Evolutionary conservation across 306 rosid species (phyloP).

Genomic region (Vicia faba): DNA sequence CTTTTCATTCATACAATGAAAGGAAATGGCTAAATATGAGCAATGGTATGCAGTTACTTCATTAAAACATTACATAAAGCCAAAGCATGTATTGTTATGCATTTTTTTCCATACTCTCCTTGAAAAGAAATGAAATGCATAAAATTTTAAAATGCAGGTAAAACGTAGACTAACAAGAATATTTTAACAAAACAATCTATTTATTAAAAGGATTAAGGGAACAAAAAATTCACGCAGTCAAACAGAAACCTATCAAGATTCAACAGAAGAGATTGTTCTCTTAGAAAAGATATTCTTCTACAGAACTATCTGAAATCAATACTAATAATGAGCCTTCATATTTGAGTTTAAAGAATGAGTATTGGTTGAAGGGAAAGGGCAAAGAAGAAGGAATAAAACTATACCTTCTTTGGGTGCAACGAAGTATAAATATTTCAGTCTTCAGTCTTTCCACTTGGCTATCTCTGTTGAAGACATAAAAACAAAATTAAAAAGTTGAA

Average conservation of each 20-base stretch:
- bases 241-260: too few species aligned
- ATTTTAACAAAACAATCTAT: too few species aligned
- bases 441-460: slow-evolving; percentile 61
- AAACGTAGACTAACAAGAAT: too few species aligned
- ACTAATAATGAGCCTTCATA: too few species aligned
- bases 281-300: too few species aligned
- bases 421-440: slow-evolving; percentile 75
- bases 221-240: too few species aligned
- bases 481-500: slow-evolving; percentile 26
- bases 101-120: not conserved
- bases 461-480: slow-evolving; percentile 55
- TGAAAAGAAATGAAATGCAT: too few species aligned
- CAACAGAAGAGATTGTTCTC: too few species aligned
- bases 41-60: not conserved
- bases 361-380: not conserved
- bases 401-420: slow-evolving; percentile 94
- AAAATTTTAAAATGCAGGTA: too few species aligned
- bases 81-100: not conserved
- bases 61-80: not conserved
- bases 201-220: too few species aligned
- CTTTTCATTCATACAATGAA: not conserved
- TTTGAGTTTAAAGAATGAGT: too few species aligned
- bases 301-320: too few species aligned
- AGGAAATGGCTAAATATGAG: not conserved
- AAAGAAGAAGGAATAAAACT: slow-evolving; percentile 1